Base-by-base conservation (phyloP, 139 green algal genomes). In the Raphidocelis subcapitata region DNA sequence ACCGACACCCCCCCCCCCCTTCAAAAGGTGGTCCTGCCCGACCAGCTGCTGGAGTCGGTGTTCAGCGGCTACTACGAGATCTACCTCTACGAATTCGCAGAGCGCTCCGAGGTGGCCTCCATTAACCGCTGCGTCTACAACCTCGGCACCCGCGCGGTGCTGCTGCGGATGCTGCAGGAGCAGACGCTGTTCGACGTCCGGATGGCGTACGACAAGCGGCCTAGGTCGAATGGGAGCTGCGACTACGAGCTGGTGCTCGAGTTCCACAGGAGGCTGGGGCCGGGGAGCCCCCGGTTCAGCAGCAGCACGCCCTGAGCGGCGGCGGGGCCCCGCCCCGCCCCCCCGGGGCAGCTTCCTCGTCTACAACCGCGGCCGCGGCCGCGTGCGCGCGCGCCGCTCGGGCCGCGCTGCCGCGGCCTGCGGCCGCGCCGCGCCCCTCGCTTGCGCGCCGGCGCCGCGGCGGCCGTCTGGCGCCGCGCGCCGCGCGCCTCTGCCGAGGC, bases 41-140 rank as follows among this genome's bases (percentile, higher is more conserved):
- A 77, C 46, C 60, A 77, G 47, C 70, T 70, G 31, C 46, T 77
- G 23, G 70, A 77, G 49, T 46, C 21, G 5, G 70, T 77, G 20
- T 77, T 77, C 70, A 65, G 60, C 61, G 70, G 70, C 61, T 77
- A 77, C 70, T 77, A 77, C 31, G 70, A 77, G 70, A 70, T 77
- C 49, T 77, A 77, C 70, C 67, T 77, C 44, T 77, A 77, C 46
- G 61, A 77, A 29, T 77, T 77, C 29, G 18, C 61, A 24, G 55
- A 5, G 44, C 61, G 52, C 46, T 60, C 68, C 31, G 70, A 77
- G 32, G 49, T 70, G 3, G 14, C 3, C 31, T 24, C 35, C 35
- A 33, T 77, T 21, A 77, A 77, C 49, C 37, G 47, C 31, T 63
- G 44, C 31, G n/a, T 77, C 32, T 77, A 77, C 70, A 77, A 77